Evolutionary conservation across 257 asterid genomes (phyloP).

Genomic region (Petunia secreta): DNA sequence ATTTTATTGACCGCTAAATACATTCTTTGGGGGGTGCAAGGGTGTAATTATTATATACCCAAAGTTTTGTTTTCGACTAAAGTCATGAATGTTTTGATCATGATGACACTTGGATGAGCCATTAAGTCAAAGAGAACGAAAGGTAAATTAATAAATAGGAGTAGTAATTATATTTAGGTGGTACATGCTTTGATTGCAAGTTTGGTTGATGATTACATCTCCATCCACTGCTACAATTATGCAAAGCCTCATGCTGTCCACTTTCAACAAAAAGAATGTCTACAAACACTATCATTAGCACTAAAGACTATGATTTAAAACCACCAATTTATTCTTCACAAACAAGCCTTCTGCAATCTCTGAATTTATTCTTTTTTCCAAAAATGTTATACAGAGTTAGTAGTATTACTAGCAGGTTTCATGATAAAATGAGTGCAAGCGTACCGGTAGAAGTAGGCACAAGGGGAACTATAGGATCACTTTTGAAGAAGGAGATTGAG

Average conservation of each 20-base stretch:
- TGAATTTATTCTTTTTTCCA: background rate
- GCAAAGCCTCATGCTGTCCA: conserved; percentile 36
- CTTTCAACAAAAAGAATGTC: conserved; percentile 33
- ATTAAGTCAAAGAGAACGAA: conserved; percentile 29
- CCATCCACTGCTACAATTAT: conserved; percentile 35
- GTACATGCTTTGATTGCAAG: conserved; percentile 31
- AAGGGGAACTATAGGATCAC: conserved; percentile 87
- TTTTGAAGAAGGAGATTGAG: conserved; percentile 78
- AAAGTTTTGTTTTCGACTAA: background rate
- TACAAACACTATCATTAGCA: conserved; percentile 26
- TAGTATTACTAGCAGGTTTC: conserved; percentile 19
- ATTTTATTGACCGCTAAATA: no score
- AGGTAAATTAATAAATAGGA: conserved; percentile 1
- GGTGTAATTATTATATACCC: background rate
- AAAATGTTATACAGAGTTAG: conserved; percentile 30
- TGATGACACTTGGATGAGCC: conserved; percentile 20
- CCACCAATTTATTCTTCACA: conserved; percentile 27
- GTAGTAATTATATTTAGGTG: background rate
- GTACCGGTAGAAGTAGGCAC: conserved; percentile 64
- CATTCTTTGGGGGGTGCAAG: background rate
- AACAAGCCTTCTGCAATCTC: conserved; percentile 19
- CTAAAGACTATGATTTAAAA: conserved; percentile 14
- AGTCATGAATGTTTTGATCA: background rate
- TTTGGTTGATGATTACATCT: conserved; percentile 36
- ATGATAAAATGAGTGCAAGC: conserved; percentile 43